Base-by-base conservation (phyloP, 306 rosid species). In the Cucurbita argyrosperma region DNA sequence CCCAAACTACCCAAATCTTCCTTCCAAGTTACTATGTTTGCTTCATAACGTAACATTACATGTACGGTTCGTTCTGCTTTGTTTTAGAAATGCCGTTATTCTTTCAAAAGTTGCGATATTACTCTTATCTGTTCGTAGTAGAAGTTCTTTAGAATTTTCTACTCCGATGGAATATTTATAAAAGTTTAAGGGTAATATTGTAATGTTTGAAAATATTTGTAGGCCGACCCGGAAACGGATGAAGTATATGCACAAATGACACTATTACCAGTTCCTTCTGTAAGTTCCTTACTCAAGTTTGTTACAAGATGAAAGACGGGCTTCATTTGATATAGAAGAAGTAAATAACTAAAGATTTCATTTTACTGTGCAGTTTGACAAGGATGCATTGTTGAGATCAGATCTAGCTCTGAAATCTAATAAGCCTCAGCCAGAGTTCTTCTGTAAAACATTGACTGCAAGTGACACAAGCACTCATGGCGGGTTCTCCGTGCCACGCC, bases 391-490 rank as follows among this genome's bases (percentile, higher is more conserved):
- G 40, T 78, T 94, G 74, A 84, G 92, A 76, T 94, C 99, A 5
- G 99, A 94, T 84, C 90, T 89, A 55, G 85, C 95, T 38, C 97
- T 94, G 82, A 91, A 94, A 80, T 79, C 91, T 0, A 89, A 74
- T 79, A 94, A 89, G 76, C 79, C 95, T 4, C 99, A 86, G 62
- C 90, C 96, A 0, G 99, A 94, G 70, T 94, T 94, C 76, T 94
- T 94, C 85, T 94, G 99, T 72, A 94, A 94, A 52, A 92, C 91
- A 18, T 82, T 94, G 82, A 94, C 99, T 1, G 96, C 99, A 3
- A 94, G 99, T 67, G 99, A 94, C 78, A 94, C 99, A 1, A 94
- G 99, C 78, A 94, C 99, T 69, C 99, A 94, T 81, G 99, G 99
- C 30, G 97, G 99, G 52, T 94, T 94, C 80, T 94, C 99, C 0